Evolutionary conservation across 257 asterid species (phyloP).

Genomic region (Solanum dulcamara): DNA sequence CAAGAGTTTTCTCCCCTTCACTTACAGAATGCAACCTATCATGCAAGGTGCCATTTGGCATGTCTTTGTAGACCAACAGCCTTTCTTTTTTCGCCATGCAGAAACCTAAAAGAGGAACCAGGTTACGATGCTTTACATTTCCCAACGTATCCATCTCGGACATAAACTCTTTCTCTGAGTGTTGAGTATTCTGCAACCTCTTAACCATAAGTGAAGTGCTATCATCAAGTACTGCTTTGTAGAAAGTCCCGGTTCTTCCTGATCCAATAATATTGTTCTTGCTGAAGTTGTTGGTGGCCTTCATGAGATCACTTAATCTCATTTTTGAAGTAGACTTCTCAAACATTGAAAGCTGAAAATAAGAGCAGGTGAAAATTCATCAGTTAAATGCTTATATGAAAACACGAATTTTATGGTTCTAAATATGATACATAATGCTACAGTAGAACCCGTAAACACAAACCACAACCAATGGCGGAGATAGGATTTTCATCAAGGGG

Average conservation of each 20-base stretch:
- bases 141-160: conserved; percentile 58
- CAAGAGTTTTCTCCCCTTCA: conserved; percentile 24
- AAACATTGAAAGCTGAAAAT: conserved; percentile 53
- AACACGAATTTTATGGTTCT: background rate
- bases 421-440: background rate
- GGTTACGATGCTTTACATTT: conserved; percentile 39
- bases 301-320: conserved; percentile 64
- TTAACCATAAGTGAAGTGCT: conserved; percentile 56
- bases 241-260: conserved; percentile 58
- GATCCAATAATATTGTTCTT: conserved; percentile 48
- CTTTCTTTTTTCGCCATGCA: conserved; percentile 50
- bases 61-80: conserved; percentile 46
- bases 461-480: background rate
- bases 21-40: conserved; percentile 31
- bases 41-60: conserved; percentile 53
- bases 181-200: conserved; percentile 55
- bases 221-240: conserved; percentile 53
- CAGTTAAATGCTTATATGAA: background rate
- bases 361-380: background rate
- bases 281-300: conserved; percentile 56
- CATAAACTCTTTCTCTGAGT: conserved; percentile 49
- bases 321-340: conserved; percentile 54
- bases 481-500: too few species aligned
- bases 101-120: conserved; percentile 62
- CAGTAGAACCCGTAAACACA: background rate